These are phyloP conservation scores for Cyberlindnera maritima DNA, from an alignment of 805 yeast species.

Conservation along the genomic window DNA sequence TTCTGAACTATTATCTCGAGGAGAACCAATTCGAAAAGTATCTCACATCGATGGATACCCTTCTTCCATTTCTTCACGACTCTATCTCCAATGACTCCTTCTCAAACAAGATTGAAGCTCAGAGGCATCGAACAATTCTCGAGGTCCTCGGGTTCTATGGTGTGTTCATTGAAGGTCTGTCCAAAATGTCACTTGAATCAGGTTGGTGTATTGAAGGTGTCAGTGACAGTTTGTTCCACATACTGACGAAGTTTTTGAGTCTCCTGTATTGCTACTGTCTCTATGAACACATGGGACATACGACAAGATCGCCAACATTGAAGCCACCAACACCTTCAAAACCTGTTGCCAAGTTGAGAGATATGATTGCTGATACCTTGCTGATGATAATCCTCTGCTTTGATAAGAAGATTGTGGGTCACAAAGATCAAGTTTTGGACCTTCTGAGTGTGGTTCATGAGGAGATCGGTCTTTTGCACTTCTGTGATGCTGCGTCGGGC, in stretches of 20 bases:
- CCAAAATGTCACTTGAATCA: conserved; percentile 26
- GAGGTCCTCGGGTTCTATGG: conserved; percentile 53
- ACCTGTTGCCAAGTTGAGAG: conserved; percentile 30
- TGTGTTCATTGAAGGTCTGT: conserved; percentile 41
- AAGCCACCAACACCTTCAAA: conserved; percentile 30
- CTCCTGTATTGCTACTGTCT: conserved; percentile 45
- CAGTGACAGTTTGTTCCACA: conserved; percentile 15
- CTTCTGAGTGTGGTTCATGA: conserved; percentile 64
- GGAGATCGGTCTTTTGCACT: conserved; percentile 63
- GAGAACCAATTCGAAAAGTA: conserved; percentile 33
- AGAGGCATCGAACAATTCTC: conserved; percentile 43
- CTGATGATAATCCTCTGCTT: conserved; percentile 40
- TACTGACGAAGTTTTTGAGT: conserved; percentile 34
- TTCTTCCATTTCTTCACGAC: conserved; percentile 42
- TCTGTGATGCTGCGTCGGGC: conserved; percentile 68
- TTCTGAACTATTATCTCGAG: conserved; percentile 53
- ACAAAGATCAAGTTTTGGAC: conserved; percentile 33
- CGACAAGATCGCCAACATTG: conserved; percentile 28
- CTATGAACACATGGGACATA: conserved; percentile 11
- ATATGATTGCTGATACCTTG: conserved; percentile 38
- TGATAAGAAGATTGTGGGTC: background rate
- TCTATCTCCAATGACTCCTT: conserved; percentile 25
- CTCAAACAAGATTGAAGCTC: conserved; percentile 27
- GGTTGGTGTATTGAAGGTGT: conserved; percentile 34
- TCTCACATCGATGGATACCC: conserved; percentile 49